Percentiles rank a stretch among this genome's conserved stretches.
phyloP scores from a whole-genome alignment of 768 basidiomycete species.

The Tephrocybe sp. region DNA sequence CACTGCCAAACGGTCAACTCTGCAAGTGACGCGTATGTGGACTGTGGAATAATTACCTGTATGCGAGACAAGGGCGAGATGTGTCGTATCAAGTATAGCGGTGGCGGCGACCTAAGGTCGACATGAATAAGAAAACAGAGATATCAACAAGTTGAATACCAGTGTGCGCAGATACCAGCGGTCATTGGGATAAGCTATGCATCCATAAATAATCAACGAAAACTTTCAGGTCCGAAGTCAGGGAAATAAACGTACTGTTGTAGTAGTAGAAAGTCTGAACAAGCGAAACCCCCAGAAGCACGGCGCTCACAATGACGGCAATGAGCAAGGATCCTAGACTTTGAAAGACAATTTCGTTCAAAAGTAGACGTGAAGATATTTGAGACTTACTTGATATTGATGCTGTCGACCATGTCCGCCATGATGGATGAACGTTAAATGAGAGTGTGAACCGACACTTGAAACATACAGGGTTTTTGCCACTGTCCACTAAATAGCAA shows the following conservation, averaged over 20 bases:
- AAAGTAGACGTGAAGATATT: not conserved
- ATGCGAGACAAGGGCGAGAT: slow-evolving; percentile 1
- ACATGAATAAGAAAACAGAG: not conserved
- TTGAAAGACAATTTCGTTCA: not conserved
- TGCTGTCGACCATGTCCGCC: slow-evolving; percentile 1
- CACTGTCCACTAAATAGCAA: too few species aligned
- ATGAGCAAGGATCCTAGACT: not conserved
- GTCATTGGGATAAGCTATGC: slow-evolving; percentile 1
- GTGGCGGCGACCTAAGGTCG: not conserved
- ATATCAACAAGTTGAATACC: not conserved
- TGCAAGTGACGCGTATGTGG: not conserved
- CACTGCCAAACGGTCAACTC: not conserved
- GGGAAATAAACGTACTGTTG: not conserved
- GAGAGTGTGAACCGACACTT: too few species aligned
- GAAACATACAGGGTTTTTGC: too few species aligned
- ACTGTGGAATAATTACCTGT: not conserved
- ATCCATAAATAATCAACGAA: not conserved
- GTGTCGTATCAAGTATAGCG: not conserved
- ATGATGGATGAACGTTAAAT: too few species aligned
- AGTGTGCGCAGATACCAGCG: not conserved
- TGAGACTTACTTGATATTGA: not conserved
- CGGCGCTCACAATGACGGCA: slow-evolving; percentile 8
- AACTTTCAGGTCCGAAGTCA: too few species aligned
- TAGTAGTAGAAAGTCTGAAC: slow-evolving; percentile 12
- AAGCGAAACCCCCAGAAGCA: slow-evolving; percentile 7